These are phyloP conservation scores for Cucurbitaria berberidis DNA, from an alignment of 2,329 filamentous ascomycete species.

Conservation along the genomic window DNA sequence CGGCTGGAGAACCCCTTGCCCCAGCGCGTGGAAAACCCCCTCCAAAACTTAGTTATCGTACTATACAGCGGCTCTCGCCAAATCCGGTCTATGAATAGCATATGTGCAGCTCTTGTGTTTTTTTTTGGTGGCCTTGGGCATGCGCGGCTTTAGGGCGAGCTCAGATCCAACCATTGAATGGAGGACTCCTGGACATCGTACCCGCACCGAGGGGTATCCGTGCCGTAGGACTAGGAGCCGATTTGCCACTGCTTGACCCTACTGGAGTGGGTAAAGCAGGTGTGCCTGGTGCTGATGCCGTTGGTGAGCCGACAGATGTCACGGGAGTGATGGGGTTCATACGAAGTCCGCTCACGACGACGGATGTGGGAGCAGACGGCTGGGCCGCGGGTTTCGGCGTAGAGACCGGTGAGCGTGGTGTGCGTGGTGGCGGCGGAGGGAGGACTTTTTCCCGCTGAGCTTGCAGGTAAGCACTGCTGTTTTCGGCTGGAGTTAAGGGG, in stretches of 20 bases:
- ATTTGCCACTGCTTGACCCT: constrained; percentile 19
- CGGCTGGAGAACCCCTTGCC: not conserved
- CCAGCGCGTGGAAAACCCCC: constrained; percentile 3
- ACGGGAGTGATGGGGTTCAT: constrained; percentile 46
- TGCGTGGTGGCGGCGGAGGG: constrained; percentile 34
- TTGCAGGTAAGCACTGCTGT: constrained; percentile 41
- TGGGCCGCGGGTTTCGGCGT: constrained; percentile 12
- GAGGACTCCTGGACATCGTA: constrained; percentile 45
- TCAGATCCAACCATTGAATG: constrained; percentile 46
- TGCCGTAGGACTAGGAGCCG: constrained; percentile 37
- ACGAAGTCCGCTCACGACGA: constrained; percentile 36
- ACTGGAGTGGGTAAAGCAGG: constrained; percentile 20
- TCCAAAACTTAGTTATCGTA: constrained; percentile 11
- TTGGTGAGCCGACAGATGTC: constrained; percentile 21
- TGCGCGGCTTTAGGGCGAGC: not conserved
- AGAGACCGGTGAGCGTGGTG: constrained; percentile 7
- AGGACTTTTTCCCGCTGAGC: constrained; percentile 44
- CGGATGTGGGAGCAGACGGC: constrained; percentile 13
- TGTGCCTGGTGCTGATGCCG: constrained; percentile 18
- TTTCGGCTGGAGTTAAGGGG: constrained; percentile 33
- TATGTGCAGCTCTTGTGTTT: not conserved
- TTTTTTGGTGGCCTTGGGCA: not conserved
- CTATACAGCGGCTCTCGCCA: constrained; percentile 31
- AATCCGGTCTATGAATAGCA: constrained; percentile 25
- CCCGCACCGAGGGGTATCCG: constrained; percentile 44